Evolutionary conservation across 2,329 filamentous ascomycete genomes (phyloP).

Genomic region (Pseudogymnoascus sp.): DNA sequence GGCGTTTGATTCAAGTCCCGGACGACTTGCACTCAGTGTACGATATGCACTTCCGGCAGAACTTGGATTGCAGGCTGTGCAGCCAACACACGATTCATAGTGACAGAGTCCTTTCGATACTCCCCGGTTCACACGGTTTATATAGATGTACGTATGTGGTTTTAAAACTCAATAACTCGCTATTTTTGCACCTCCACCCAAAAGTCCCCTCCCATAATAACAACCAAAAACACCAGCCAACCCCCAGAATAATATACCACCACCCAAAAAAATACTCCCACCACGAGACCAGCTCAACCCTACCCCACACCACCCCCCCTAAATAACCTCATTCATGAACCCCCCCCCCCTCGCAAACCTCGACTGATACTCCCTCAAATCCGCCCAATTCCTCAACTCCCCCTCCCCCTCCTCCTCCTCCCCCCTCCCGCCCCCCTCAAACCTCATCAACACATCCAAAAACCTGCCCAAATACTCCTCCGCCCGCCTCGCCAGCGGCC

Average conservation of each 20-base stretch:
- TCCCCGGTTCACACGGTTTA: neutral
- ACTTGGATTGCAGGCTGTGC: too few relatives aligned
- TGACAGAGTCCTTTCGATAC: too few relatives aligned
- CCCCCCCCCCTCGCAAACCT: constrained; percentile 61
- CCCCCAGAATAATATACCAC: too few relatives aligned
- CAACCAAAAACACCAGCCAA: too few relatives aligned
- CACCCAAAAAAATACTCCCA: neutral
- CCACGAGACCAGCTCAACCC: neutral
- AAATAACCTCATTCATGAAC: constrained; percentile 27
- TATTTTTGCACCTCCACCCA: neutral
- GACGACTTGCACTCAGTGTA: too few relatives aligned
- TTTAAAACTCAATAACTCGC: neutral
- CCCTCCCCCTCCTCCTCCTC: constrained; percentile 59
- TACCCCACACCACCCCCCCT: neutral
- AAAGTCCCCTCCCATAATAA: neutral
- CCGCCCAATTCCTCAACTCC: constrained; percentile 69
- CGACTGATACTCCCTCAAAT: constrained; percentile 67
- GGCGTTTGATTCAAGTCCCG: too few relatives aligned
- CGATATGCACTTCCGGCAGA: too few relatives aligned
- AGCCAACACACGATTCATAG: too few relatives aligned
- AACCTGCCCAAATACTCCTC: constrained; percentile 66
- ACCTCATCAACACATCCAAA: constrained; percentile 62
- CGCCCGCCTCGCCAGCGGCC: constrained; percentile 45
- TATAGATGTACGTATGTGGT: neutral
- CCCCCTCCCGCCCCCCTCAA: constrained; percentile 41